Base-by-base conservation (phyloP, 164 flowering plant species). In the Malania oleifera region DNA sequence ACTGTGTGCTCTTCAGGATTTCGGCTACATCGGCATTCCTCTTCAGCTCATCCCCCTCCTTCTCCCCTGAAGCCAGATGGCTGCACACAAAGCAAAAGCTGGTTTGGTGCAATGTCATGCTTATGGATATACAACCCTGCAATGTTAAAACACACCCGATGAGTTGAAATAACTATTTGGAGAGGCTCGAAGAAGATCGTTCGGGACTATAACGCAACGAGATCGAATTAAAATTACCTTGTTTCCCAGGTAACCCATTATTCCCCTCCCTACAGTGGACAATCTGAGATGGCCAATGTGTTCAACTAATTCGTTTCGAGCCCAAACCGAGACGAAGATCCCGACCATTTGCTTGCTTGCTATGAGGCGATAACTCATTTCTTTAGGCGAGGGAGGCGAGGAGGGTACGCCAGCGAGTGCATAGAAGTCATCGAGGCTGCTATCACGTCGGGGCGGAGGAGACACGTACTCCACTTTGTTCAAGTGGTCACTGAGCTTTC, bases 331-430 rank as follows among this genome's bases (percentile, higher is more conserved):
- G 0, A 95, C 75, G 59, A 91, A 95, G 24, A 95, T 55, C 6
- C 99, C 99, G 48, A 95, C 99, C 99, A 95, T 95, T 59, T 95
- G 93, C 70, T 95, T 95, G 73, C 96, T 82, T 10, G 83, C 64
- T 13, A 91, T 53, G 14, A 95, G 82, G 8, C 76, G 56, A 44
- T 86, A 95, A 22, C 63, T 72, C 69, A 75, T 31, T 25, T 69
- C 56, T 15, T 48, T 57, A 0, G 75, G 50, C 0, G 73, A 43
- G 2, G 68, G 15, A 18, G 68, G 65, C 24, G 55, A 35, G 20
- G 68, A 4, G 14, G 54, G 54, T 13, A 62, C 29, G 51, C 67
- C 46, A 8, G 69, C 73, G 7, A 48, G 22, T 2, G 80, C 45
- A 45, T 66, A 28, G 0, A 76, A 47, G 7, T 77, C 80, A 5